Evolutionary conservation across 306 rosid species (phyloP).

Genomic region (Hippophae gyantsensis): DNA sequence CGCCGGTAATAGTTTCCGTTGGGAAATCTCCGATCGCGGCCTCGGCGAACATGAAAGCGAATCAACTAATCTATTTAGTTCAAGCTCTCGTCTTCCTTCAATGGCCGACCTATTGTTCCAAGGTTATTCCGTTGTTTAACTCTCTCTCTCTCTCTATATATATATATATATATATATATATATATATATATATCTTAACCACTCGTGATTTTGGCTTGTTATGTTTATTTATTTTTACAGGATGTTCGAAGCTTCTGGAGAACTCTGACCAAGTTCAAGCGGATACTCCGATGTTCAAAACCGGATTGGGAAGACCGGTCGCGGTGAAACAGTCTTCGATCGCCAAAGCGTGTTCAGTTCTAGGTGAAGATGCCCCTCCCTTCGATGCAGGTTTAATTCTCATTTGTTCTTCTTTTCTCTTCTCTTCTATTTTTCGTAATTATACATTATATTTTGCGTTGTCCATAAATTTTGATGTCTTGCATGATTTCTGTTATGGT

Average conservation of each 20-base stretch:
- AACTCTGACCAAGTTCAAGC: slow-evolving; percentile 12
- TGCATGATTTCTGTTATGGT: no score
- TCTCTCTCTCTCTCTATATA: background rate
- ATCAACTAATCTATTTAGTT: slow-evolving; percentile 1
- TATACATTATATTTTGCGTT: background rate
- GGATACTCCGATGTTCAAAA: slow-evolving; percentile 32
- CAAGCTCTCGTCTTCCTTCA: slow-evolving; percentile 32
- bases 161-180: background rate
- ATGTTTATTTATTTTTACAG: slow-evolving; percentile 13
- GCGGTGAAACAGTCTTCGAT: slow-evolving; percentile 38
- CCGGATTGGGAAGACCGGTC: slow-evolving; percentile 37
- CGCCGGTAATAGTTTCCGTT: slow-evolving; percentile 19
- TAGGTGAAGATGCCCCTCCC: slow-evolving; percentile 18
- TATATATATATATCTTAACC: no score
- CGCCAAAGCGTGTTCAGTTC: slow-evolving; percentile 37
- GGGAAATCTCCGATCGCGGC: slow-evolving; percentile 23
- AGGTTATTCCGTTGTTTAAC: slow-evolving; percentile 12
- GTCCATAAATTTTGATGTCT: background rate
- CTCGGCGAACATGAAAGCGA: slow-evolving; percentile 12
- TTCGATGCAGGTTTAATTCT: slow-evolving; percentile 12
- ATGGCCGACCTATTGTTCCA: slow-evolving; percentile 41
- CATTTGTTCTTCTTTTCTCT: background rate
- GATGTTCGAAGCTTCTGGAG: slow-evolving; percentile 36
- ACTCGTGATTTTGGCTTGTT: background rate
- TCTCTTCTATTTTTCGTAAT: background rate